Base-by-base conservation (phyloP, 1,284 basidiomycete genomes). In the Cerioporus squamosus region DNA sequence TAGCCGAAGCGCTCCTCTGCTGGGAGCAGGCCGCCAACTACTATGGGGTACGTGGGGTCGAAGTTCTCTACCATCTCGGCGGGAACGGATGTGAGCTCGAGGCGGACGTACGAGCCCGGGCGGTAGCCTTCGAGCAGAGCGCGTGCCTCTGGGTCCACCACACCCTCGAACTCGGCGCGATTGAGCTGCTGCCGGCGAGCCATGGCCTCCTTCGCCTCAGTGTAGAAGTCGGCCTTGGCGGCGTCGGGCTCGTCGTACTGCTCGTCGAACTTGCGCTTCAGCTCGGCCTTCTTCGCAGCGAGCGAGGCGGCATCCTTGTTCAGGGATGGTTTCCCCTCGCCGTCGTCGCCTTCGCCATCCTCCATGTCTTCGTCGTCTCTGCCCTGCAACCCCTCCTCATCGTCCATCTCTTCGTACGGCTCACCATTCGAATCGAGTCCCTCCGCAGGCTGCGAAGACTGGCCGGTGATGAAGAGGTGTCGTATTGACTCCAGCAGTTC, bases 231-330 rank as follows among this genome's bases (percentile, higher is more conserved):
- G 74, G 88, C 76, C 68, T 90, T 89, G 33, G 84, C 78, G 17
- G 81, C 79, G 59, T 92, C 91, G 1, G 93, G 91, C 68, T 95
- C 94, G 72, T 98, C 95, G 74, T 98, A 98, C 74, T 97, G 92
- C 70, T 95, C 93, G 77, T 99, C 94, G 72, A 98, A 98, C 72
- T 97, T 97, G 64, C 90, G 88, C 74, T 98, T 98, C 57, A 98
- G 82, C 1, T 85, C 87, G 66, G 91, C 94, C 77, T 98, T 98
- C 78, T 97, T 98, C 43, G 84, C 84, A 5, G 90, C 86, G 29
- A 98, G 84, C 1, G 84, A 77, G 2, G 82, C 80, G 6, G 84
- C 84, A 44, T 64, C 63, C 31, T 60, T 60, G 47, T 56, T 60
- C 36, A 59, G 17, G 8, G 50, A 51, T 3, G 45, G 44, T 22